phyloP scores from a whole-genome alignment of 768 basidiomycete genomes.

The Podaxis sp. region DNA sequence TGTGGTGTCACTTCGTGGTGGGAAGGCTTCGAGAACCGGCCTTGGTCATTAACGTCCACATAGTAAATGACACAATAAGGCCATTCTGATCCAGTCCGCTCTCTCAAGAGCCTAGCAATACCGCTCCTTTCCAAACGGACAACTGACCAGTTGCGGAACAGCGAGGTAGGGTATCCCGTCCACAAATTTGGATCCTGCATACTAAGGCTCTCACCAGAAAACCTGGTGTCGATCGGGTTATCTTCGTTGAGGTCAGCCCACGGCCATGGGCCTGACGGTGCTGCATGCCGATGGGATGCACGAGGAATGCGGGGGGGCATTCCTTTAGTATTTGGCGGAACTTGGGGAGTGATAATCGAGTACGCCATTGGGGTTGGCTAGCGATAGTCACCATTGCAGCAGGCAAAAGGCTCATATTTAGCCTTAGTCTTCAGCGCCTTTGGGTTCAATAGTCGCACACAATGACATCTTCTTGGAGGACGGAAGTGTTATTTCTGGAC shows the following conservation, averaged over 20 bases:
- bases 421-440: neutral
- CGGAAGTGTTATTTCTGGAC: neutral
- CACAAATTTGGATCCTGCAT: slow-evolving; percentile 26
- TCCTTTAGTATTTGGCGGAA: slow-evolving; percentile 8
- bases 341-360: slow-evolving; percentile 7
- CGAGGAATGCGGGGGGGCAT: slow-evolving; percentile 26
- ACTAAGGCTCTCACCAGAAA: slow-evolving; percentile 29
- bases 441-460: neutral
- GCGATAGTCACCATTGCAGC: neutral
- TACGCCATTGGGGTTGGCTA: slow-evolving; percentile 4
- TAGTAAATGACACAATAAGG: slow-evolving; percentile 32
- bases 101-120: slow-evolving; percentile 24
- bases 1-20: slow-evolving; percentile 7
- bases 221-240: slow-evolving; percentile 21
- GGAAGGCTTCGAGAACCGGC: slow-evolving; percentile 33
- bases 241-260: slow-evolving; percentile 37
- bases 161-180: slow-evolving; percentile 35
- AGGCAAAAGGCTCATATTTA: neutral
- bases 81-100: slow-evolving; percentile 21
- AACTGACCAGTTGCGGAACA: slow-evolving; percentile 53
- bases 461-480: neutral
- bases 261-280: slow-evolving; percentile 42
- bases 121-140: slow-evolving; percentile 36
- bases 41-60: slow-evolving; percentile 36
- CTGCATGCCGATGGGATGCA: slow-evolving; percentile 38